Conservation (phyloP, 495 filamentous ascomycete species). For the Penicillium odoratum region DNA sequence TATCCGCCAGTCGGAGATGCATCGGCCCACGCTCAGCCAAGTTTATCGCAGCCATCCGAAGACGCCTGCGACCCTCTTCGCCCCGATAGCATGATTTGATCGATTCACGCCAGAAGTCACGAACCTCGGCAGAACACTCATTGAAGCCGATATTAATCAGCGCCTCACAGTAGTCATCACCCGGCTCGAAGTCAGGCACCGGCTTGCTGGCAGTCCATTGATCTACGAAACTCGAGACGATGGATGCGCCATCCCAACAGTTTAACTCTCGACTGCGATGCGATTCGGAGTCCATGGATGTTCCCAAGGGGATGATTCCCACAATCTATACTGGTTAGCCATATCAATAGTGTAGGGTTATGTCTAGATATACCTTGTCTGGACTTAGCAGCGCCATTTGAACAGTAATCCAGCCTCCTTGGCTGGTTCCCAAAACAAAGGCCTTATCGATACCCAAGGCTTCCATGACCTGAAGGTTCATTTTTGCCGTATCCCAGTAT, state of each 20-base stretch:
- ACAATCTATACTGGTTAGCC: constrained; percentile 38
- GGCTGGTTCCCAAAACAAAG: constrained; percentile 60
- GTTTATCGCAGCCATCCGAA: constrained; percentile 58
- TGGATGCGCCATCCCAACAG: constrained; percentile 56
- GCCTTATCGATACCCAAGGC: constrained; percentile 54
- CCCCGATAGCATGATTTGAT: constrained; percentile 58
- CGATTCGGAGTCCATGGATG: constrained; percentile 64
- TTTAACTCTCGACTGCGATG: constrained; percentile 48
- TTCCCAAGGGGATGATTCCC: constrained; percentile 61
- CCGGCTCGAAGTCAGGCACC: constrained; percentile 54
- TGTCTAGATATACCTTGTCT: constrained; percentile 42
- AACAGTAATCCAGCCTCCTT: constrained; percentile 62
- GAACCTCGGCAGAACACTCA: constrained; percentile 34
- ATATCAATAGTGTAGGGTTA: not conserved
- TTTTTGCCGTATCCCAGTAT: constrained; percentile 54
- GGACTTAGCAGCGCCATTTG: constrained; percentile 61
- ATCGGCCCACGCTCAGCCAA: constrained; percentile 61
- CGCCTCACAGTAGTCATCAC: constrained; percentile 55
- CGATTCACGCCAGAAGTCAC: constrained; percentile 52
- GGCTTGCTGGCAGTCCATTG: constrained; percentile 44
- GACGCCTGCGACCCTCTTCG: constrained; percentile 55
- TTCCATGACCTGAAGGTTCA: constrained; percentile 53
- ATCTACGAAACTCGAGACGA: constrained; percentile 42
- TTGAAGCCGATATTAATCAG: constrained; percentile 57
- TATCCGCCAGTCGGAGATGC: constrained; percentile 50